Percentiles rank a stretch among this genome's conserved stretches.
These are phyloP conservation scores for Yarrowia sp. DNA, from an alignment of 805 yeast genomes.

Conservation along the genomic window DNA sequence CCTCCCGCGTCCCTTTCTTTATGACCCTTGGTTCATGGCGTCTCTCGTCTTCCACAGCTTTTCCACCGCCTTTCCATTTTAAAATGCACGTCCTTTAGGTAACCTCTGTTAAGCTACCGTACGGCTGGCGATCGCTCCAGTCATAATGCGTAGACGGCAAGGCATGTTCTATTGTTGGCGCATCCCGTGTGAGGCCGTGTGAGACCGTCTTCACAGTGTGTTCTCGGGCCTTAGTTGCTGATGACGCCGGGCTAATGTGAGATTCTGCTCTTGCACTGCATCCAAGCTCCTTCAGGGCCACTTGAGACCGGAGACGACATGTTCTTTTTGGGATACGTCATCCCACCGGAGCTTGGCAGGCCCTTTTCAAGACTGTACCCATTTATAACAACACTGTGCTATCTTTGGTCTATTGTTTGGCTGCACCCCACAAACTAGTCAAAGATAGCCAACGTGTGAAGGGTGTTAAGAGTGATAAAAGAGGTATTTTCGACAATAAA, in stretches of 20 bases:
- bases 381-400: conserved; percentile 23
- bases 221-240: no score
- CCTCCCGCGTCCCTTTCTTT: no score
- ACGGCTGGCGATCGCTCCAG: conserved; percentile 39
- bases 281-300: no score
- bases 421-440: conserved; percentile 13
- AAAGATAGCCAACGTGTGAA: no score
- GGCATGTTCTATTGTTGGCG: conserved; percentile 28
- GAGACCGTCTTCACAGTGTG: neutral
- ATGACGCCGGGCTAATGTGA: neutral
- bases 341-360: neutral
- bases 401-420: conserved; percentile 33
- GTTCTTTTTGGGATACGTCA: conserved; percentile 10
- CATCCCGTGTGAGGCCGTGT: neutral
- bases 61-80: no score
- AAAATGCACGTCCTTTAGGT: conserved; percentile 25
- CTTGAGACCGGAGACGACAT: neutral
- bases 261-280: no score
- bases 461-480: no score
- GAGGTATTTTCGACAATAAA: no score
- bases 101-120: conserved; percentile 21
- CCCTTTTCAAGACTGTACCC: conserved; percentile 27
- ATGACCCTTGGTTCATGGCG: no score
- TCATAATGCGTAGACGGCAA: conserved; percentile 4
- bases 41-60: no score